Evolutionary conservation across 352 stramenopile genomes (phyloP).

Genomic region (Peronospora farinosa): DNA sequence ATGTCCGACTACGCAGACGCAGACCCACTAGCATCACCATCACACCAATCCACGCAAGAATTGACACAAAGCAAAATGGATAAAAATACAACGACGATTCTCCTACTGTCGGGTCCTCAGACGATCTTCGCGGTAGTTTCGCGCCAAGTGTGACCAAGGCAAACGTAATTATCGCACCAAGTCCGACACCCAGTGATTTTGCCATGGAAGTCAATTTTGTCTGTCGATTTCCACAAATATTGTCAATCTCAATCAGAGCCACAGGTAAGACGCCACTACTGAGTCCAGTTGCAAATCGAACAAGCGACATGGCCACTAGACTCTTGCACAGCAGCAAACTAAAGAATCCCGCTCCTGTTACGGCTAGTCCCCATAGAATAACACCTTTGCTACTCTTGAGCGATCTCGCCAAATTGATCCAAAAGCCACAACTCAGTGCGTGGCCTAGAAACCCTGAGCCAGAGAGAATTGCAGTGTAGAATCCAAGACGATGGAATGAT

Average conservation of each 20-base stretch:
- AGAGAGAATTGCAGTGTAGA: slow-evolving; percentile 71
- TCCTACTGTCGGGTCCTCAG: slow-evolving; percentile 27
- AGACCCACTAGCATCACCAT: slow-evolving; percentile 63
- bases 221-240: slow-evolving; percentile 75
- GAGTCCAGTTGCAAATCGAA: slow-evolving; percentile 68
- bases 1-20: slow-evolving; percentile 49
- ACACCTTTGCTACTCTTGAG: slow-evolving; percentile 75
- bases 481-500: slow-evolving; percentile 62
- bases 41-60: slow-evolving; percentile 60
- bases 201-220: slow-evolving; percentile 51
- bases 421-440: slow-evolving; percentile 63
- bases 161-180: slow-evolving; percentile 49
- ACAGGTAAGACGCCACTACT: slow-evolving; percentile 71
- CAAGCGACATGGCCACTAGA: slow-evolving; percentile 65
- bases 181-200: slow-evolving; percentile 59
- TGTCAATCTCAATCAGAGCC: slow-evolving; percentile 76
- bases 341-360: slow-evolving; percentile 62
- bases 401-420: slow-evolving; percentile 69
- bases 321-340: slow-evolving; percentile 73
- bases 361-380: slow-evolving; percentile 70
- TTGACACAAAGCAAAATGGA: slow-evolving; percentile 67
- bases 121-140: slow-evolving; percentile 34
- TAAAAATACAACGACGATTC: slow-evolving; percentile 70
- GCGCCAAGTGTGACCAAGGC: slow-evolving; percentile 40
- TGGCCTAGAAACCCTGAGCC: slow-evolving; percentile 64